Percentiles rank a stretch among this genome's conserved stretches.
phyloP scores from a whole-genome alignment of 495 filamentous ascomycete species.

The Aspergillus panamensis region DNA sequence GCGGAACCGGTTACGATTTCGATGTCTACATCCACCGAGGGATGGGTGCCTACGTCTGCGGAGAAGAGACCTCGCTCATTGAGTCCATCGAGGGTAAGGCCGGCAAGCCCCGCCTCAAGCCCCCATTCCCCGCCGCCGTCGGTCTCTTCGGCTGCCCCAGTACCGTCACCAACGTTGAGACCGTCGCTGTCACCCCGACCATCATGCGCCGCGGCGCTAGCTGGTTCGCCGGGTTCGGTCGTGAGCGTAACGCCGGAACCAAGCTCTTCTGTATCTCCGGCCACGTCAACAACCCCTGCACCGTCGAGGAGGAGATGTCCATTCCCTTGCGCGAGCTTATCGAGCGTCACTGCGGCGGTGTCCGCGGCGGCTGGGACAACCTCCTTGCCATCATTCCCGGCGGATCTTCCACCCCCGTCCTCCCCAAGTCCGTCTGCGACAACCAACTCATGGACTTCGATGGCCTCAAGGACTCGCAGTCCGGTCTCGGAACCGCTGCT shows the following conservation, averaged over 20 bases:
- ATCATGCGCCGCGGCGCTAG: constrained; percentile 87
- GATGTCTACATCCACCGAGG: constrained; percentile 96
- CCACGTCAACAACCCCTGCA: constrained; percentile 97
- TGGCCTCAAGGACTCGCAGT: constrained; percentile 94
- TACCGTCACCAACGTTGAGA: constrained; percentile 98
- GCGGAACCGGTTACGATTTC: constrained; percentile 94
- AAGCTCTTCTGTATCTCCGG: constrained; percentile 99
- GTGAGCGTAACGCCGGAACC: constrained; percentile 91
- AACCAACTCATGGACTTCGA: constrained; percentile 99
- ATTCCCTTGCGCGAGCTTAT: constrained; percentile 93
- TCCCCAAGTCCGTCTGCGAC: constrained; percentile 83
- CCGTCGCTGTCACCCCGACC: constrained; percentile 89
- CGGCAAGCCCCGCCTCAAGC: constrained; percentile 96
- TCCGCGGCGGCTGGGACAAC: constrained; percentile 97
- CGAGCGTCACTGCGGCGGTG: constrained; percentile 95
- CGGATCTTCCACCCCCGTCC: constrained; percentile 91
- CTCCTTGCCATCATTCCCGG: constrained; percentile 91
- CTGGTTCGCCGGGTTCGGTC: constrained; percentile 92
- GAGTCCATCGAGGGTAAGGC: constrained; percentile 98
- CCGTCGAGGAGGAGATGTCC: constrained; percentile 98
- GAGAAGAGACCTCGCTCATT: constrained; percentile 96
- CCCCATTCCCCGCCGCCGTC: constrained; percentile 94
- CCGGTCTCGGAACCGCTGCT: constrained; percentile 94
- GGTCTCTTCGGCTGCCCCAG: constrained; percentile 97
- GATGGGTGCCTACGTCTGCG: constrained; percentile 95